Conservation (phyloP, 768 basidiomycete species). For the Leccinellum rugosiceps region DNA sequence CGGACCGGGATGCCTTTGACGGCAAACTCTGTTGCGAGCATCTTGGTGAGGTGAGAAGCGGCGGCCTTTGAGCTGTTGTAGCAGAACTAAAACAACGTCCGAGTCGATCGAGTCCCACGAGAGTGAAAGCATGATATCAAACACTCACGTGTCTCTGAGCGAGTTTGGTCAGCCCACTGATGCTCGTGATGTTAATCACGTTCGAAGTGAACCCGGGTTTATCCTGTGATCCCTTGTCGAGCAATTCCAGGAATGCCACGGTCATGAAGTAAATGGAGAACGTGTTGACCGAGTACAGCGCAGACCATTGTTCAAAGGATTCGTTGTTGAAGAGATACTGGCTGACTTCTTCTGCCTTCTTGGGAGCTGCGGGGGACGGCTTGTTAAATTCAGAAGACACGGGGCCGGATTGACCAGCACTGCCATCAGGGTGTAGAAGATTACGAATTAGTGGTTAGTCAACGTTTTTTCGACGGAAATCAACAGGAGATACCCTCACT, state of each 20-base stretch:
- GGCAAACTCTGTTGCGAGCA: slow-evolving; percentile 74
- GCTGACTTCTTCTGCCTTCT: slow-evolving; percentile 63
- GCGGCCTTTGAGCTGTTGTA: slow-evolving; percentile 84
- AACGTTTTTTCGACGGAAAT: neutral
- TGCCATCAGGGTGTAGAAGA: slow-evolving; percentile 22
- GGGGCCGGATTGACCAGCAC: slow-evolving; percentile 76
- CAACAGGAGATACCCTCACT: slow-evolving; percentile 41
- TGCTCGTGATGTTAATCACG: slow-evolving; percentile 76
- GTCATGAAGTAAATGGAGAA: slow-evolving; percentile 78
- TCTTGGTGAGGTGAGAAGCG: slow-evolving; percentile 69
- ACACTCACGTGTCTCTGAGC: slow-evolving; percentile 75
- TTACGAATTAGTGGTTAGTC: neutral
- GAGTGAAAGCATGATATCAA: neutral
- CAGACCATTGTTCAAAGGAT: slow-evolving; percentile 57
- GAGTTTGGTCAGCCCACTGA: slow-evolving; percentile 68
- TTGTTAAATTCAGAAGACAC: slow-evolving; percentile 54
- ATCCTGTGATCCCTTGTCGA: slow-evolving; percentile 69
- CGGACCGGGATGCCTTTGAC: slow-evolving; percentile 66
- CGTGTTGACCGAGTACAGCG: slow-evolving; percentile 64
- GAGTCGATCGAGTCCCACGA: neutral
- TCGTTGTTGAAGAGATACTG: slow-evolving; percentile 69
- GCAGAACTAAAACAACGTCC: slow-evolving; percentile 50
- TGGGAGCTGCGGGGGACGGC: slow-evolving; percentile 52
- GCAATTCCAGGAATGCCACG: slow-evolving; percentile 70
- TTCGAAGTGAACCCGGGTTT: slow-evolving; percentile 53